Base-by-base conservation (phyloP, 495 filamentous ascomycete genomes). In the Hypoxylon perforatum region DNA sequence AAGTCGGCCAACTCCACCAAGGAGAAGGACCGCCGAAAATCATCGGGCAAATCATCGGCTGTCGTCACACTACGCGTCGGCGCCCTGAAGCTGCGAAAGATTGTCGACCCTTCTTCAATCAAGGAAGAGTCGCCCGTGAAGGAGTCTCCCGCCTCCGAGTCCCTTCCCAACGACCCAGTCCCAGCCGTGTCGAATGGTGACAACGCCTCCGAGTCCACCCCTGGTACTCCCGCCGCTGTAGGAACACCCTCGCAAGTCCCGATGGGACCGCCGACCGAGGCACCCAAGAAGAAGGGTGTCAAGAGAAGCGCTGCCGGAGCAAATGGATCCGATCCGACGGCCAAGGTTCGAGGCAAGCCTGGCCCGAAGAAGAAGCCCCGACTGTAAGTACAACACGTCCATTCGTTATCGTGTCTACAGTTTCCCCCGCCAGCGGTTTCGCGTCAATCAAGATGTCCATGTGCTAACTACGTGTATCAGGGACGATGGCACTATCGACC, bases 291-390 rank as follows among this genome's bases (percentile, higher is more conserved):
- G 80, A 86, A 91, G 83, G 80, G 88, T 65, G 74, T 84, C 67
- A 71, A 82, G 85, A 69, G 79, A 73, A 73, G 70, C 65, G 61
- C 82, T 67, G 70, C 73, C 38, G 73, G 76, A 55, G 81, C 82
- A 17, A 84, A 88, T 68, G 84, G 80, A 36, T 81, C 75, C 44
- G 78, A 79, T 33, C 80, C 42, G 86, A 90, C 64, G 75, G 82
- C 88, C 22, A 92, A 91, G 78, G 83, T 88, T 35, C 80, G 91
- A 65, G 90, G 92, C 57, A 94, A 97, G 81, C 94, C 95, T 6
- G 93, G 93, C 15, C 93, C 94, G 0, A 98, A 97, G 85, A 97
- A 97, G 86, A 94, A 94, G 78, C 88, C 90, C 67, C 88, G 87
- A 85, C 79, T 96, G 95, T 99, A 90, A 86, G 92, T 88, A 57